A percentile compares a stretch with the other conserved stretches of the same genome.
These are phyloP conservation scores for Xylariaceae sp. DNA, from an alignment of 2,329 filamentous ascomycete species.

Conservation along the genomic window DNA sequence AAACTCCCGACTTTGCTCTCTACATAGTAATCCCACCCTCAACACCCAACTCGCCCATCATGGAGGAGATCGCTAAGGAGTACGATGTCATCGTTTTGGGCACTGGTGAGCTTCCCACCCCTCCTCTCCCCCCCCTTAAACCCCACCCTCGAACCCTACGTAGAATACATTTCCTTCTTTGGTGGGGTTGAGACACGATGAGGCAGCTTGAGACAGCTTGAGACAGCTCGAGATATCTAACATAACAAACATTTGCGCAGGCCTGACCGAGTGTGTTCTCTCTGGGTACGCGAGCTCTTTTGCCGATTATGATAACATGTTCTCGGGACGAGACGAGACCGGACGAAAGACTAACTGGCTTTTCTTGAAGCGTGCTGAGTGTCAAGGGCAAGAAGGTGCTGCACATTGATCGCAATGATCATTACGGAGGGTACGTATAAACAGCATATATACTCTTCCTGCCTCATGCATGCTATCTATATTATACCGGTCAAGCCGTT, in stretches of 20 bases:
- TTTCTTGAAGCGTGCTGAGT: constrained; percentile 74
- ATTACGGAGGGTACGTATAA: constrained; percentile 86
- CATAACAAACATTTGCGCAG: constrained; percentile 53
- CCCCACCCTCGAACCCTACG: constrained; percentile 35
- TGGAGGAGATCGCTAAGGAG: constrained; percentile 98
- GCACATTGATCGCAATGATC: constrained; percentile 97
- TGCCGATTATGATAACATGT: background rate
- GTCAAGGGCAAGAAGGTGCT: constrained; percentile 99
- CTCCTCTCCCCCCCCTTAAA: constrained; percentile 3
- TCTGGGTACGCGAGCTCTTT: constrained; percentile 71
- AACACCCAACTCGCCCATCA: constrained; percentile 48
- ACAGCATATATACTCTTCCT: constrained; percentile 12
- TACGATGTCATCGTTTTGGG: constrained; percentile 99
- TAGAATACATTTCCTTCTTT: too few relatives aligned
- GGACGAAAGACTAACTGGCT: too few relatives aligned
- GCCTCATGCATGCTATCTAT: constrained; percentile 4
- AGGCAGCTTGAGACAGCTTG: too few relatives aligned
- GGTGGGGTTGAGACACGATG: constrained; percentile 17
- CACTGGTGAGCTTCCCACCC: constrained; percentile 69
- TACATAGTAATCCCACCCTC: constrained; percentile 32
- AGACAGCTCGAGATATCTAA: constrained; percentile 16
- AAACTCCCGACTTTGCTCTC: constrained; percentile 1
- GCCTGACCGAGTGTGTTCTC: constrained; percentile 97
- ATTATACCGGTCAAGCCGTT: constrained; percentile 22
- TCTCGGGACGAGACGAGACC: background rate